Evolutionary conservation across 2,329 filamentous ascomycete species (phyloP).

Genomic region (Clathrospora elynae): DNA sequence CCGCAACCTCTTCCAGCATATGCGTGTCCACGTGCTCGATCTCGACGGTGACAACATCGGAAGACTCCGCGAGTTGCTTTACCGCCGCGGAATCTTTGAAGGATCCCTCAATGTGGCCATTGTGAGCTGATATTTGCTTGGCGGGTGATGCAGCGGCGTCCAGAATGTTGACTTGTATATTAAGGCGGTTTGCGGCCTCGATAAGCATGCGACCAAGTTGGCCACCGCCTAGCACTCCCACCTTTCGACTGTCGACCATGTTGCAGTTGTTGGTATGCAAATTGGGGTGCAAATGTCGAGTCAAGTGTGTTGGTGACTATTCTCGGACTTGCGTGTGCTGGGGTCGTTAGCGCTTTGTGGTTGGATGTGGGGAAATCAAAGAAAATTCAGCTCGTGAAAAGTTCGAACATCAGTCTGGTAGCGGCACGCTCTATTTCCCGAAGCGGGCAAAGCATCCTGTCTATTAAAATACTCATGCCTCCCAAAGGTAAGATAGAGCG

Average conservation of each 20-base stretch:
- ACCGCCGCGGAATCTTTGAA: slow-evolving; percentile 85
- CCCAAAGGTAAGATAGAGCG: too few species aligned
- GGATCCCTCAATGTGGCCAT: slow-evolving; percentile 78
- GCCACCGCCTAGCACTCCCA: slow-evolving; percentile 51
- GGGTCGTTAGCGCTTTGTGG: slow-evolving; percentile 22
- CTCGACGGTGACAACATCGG: slow-evolving; percentile 86
- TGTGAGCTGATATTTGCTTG: slow-evolving; percentile 80
- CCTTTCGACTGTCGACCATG: slow-evolving; percentile 43
- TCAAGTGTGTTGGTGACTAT: slow-evolving; percentile 24
- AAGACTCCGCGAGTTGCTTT: slow-evolving; percentile 73
- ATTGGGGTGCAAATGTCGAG: slow-evolving; percentile 7
- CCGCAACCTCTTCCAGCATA: slow-evolving; percentile 80
- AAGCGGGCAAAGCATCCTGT: slow-evolving; percentile 6
- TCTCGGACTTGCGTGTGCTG: slow-evolving; percentile 24
- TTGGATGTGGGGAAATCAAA: slow-evolving; percentile 28
- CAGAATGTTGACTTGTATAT: slow-evolving; percentile 77
- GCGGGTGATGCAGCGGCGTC: slow-evolving; percentile 78
- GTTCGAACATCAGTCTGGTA: slow-evolving; percentile 9
- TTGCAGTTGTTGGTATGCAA: slow-evolving; percentile 10
- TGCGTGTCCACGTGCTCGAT: slow-evolving; percentile 95
- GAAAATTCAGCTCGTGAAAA: slow-evolving; percentile 30
- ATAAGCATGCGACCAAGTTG: slow-evolving; percentile 89
- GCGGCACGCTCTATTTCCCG: slow-evolving; percentile 1
- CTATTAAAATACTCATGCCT: background rate
- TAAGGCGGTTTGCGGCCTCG: slow-evolving; percentile 80